These are phyloP conservation scores for Erodium chrysanthum DNA, from an alignment of 441 rosid species.

Conservation along the genomic window DNA sequence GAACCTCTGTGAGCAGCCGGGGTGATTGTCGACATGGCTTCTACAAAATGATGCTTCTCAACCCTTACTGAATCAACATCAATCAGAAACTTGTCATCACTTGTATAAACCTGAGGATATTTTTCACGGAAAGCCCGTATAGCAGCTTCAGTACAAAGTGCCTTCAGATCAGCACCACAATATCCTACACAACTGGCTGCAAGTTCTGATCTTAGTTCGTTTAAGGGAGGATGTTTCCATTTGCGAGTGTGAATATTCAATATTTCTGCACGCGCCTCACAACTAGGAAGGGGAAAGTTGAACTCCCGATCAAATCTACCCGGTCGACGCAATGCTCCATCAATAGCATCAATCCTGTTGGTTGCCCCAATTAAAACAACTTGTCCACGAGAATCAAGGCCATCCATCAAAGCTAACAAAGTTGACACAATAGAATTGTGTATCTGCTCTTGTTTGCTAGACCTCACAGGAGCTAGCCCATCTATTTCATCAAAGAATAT, in stretches of 20 bases:
- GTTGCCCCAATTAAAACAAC: slow-evolving; percentile 99
- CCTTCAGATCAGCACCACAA: slow-evolving; percentile 99
- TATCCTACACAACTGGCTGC: slow-evolving; percentile 99
- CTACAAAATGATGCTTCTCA: slow-evolving; percentile 76
- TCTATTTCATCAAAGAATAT: slow-evolving; percentile 99
- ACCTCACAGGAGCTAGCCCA: slow-evolving; percentile 98
- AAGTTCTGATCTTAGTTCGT: slow-evolving; percentile 73
- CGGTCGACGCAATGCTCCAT: slow-evolving; percentile 99
- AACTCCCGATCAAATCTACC: slow-evolving; percentile 99
- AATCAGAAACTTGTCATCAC: slow-evolving; percentile 90
- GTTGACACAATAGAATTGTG: slow-evolving; percentile 98
- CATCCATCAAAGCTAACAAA: slow-evolving; percentile 98
- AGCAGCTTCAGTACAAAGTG: slow-evolving; percentile 98
- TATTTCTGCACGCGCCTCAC: slow-evolving; percentile 94
- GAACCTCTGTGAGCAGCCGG: slow-evolving; percentile 99
- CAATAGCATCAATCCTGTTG: slow-evolving; percentile 97
- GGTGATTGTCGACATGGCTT: slow-evolving; percentile 92
- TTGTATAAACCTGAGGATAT: slow-evolving; percentile 97
- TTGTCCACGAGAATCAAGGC: slow-evolving; percentile 99
- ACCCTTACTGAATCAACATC: slow-evolving; percentile 91
- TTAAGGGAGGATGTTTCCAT: slow-evolving; percentile 90
- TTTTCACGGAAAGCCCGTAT: slow-evolving; percentile 97
- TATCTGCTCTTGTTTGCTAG: slow-evolving; percentile 99
- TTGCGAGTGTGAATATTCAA: slow-evolving; percentile 93
- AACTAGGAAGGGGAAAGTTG: slow-evolving; percentile 96